phyloP scores from a whole-genome alignment of 2,329 filamentous ascomycete genomes.

The Didymella exigua region DNA sequence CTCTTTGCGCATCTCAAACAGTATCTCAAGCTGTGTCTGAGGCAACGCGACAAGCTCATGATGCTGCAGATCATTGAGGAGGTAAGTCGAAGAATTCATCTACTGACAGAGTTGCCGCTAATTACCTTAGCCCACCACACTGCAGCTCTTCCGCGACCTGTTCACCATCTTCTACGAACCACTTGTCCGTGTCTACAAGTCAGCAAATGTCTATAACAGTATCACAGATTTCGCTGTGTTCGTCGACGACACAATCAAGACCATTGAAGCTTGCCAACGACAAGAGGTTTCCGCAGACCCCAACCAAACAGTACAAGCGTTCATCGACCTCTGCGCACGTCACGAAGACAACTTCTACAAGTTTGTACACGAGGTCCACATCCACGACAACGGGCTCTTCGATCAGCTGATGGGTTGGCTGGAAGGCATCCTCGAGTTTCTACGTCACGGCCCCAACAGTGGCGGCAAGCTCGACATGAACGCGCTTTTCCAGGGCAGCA shows the following conservation, averaged over 20 bases:
- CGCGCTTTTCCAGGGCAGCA: conserved; percentile 82
- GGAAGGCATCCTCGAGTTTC: conserved; percentile 90
- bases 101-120: conserved; percentile 13
- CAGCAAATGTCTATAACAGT: conserved; percentile 95
- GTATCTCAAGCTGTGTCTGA: conserved; percentile 85
- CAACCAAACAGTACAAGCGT: conserved; percentile 96
- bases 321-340: conserved; percentile 93
- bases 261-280: conserved; percentile 69
- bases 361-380: conserved; percentile 97
- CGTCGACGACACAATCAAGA: conserved; percentile 88
- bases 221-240: conserved; percentile 96
- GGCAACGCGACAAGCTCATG: conserved; percentile 94
- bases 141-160: conserved; percentile 93
- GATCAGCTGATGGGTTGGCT: conserved; percentile 97
- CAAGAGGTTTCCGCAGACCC: conserved; percentile 91
- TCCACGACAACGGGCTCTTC: conserved; percentile 95
- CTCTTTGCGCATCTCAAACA: conserved; percentile 96
- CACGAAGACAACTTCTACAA: conserved; percentile 99
- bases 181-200: conserved; percentile 95
- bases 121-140: conserved; percentile 71
- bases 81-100: conserved; percentile 36
- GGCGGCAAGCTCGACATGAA: conserved; percentile 94
- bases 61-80: conserved; percentile 96
- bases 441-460: conserved; percentile 77
- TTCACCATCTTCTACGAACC: conserved; percentile 99